Percentiles rank a stretch among this genome's conserved stretches.
Conservation (phyloP, 257 asterid genomes). For the Phtheirospermum japonicum region DNA sequence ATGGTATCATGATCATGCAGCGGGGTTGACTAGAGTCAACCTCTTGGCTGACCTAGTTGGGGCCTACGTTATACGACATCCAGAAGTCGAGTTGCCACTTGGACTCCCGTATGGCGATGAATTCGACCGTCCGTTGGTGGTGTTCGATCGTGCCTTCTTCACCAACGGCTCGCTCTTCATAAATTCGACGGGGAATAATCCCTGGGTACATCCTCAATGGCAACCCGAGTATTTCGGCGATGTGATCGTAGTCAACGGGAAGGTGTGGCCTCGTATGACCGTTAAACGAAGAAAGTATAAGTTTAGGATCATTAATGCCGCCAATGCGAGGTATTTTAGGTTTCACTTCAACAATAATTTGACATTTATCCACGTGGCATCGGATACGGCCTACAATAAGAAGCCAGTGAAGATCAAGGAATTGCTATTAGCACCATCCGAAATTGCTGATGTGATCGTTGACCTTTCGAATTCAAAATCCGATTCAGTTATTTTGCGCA, state of each 20-base stretch:
- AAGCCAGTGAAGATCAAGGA: constrained; percentile 37
- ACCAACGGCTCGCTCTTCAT: constrained; percentile 66
- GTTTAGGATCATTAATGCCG: constrained; percentile 71
- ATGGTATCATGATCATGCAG: constrained; percentile 93
- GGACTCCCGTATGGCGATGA: constrained; percentile 46
- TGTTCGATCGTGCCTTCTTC: constrained; percentile 62
- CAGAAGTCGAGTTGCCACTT: constrained; percentile 49
- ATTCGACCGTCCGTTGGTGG: constrained; percentile 58
- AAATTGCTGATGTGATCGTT: constrained; percentile 66
- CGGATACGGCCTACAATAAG: constrained; percentile 68
- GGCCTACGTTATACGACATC: constrained; percentile 62
- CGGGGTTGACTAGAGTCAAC: constrained; percentile 91
- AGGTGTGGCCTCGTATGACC: constrained; percentile 79
- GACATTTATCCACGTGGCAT: constrained; percentile 55
- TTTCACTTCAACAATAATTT: constrained; percentile 51
- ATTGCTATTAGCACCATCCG: constrained; percentile 65
- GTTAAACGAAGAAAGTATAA: constrained; percentile 57
- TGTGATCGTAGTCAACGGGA: constrained; percentile 75
- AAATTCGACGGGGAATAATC: constrained; percentile 74
- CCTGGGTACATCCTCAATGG: constrained; percentile 82
- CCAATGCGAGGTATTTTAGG: constrained; percentile 76
- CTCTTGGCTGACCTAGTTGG: constrained; percentile 78
- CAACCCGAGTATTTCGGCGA: constrained; percentile 92
- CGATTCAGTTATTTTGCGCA: constrained; percentile 35
- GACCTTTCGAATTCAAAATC: constrained; percentile 62